Percentiles rank a stretch among this genome's conserved stretches.
Conservation (phyloP, 129 eudicot species). For the Kitagawia praeruptora region DNA sequence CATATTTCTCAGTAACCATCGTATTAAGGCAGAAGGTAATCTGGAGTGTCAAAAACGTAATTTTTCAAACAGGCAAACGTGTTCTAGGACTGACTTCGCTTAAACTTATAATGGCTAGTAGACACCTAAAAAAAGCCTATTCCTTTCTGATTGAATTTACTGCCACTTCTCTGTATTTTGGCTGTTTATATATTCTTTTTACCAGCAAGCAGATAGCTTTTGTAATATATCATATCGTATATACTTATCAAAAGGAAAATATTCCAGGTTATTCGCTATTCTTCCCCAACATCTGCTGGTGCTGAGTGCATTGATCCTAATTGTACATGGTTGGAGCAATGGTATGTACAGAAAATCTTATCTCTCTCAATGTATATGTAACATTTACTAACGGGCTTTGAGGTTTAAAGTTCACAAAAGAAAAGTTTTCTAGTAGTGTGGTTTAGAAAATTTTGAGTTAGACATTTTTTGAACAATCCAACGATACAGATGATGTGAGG, state of each 20-base stretch:
- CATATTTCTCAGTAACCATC: background rate
- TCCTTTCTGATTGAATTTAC: background rate
- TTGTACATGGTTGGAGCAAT: conserved; percentile 97
- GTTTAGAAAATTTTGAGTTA: too few species aligned
- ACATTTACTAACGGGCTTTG: background rate
- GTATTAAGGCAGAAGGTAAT: background rate
- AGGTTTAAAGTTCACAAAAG: too few species aligned
- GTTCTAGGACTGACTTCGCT: background rate
- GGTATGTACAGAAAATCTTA: conserved; percentile 35
- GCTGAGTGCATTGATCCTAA: conserved; percentile 93
- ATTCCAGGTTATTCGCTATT: conserved; percentile 68
- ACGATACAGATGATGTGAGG: too few species aligned
- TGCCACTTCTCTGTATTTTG: background rate
- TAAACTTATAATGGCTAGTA: background rate
- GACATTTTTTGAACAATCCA: too few species aligned
- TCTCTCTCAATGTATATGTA: background rate
- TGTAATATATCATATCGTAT: background rate
- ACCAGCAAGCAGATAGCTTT: background rate
- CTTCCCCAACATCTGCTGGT: conserved; percentile 92
- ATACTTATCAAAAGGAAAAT: background rate
- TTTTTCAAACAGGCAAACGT: background rate
- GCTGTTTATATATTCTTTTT: background rate
- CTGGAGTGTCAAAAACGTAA: background rate
- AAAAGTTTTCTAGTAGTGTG: too few species aligned
- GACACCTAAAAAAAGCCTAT: background rate